Percentiles rank a stretch among this genome's conserved stretches.
phyloP scores from a whole-genome alignment of 2,329 filamentous ascomycete species.

The Lasiodiplodia theobromae region DNA sequence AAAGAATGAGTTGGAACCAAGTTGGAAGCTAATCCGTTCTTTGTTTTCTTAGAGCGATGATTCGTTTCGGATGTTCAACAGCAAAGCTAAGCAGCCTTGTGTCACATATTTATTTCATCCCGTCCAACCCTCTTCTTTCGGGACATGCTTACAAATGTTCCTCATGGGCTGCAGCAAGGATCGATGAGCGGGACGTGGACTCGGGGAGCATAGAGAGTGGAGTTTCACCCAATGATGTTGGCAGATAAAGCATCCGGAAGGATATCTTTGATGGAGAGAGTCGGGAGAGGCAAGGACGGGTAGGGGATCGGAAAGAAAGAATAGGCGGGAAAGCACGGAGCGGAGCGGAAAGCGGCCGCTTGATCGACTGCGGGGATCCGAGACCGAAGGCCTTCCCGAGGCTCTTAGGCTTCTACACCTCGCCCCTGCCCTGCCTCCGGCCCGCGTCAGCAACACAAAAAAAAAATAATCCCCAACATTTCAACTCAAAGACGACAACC shows the following conservation, averaged over 20 bases:
- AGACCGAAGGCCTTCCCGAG: conserved; percentile 10
- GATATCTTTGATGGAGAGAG: neutral
- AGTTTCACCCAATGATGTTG: neutral
- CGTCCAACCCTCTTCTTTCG: neutral
- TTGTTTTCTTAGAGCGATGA: too few relatives aligned
- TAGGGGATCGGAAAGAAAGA: neutral
- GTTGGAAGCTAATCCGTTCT: too few relatives aligned
- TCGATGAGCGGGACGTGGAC: neutral
- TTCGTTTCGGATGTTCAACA: too few relatives aligned
- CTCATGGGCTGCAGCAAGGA: neutral
- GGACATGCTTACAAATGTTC: neutral
- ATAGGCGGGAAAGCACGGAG: conserved; percentile 3
- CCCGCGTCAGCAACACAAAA: conserved; percentile 9
- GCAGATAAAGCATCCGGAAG: neutral
- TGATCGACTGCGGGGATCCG: conserved; percentile 19
- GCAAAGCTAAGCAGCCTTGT: neutral
- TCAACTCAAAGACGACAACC: neutral
- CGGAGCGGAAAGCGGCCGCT: conserved; percentile 5
- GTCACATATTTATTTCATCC: neutral
- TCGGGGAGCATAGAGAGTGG: neutral
- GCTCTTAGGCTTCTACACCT: neutral
- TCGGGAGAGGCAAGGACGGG: neutral
- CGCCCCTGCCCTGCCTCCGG: neutral
- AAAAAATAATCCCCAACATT: neutral
- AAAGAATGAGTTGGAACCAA: too few relatives aligned